phyloP scores from a whole-genome alignment of 139 green algal species.

The Penium margaritaceum region DNA sequence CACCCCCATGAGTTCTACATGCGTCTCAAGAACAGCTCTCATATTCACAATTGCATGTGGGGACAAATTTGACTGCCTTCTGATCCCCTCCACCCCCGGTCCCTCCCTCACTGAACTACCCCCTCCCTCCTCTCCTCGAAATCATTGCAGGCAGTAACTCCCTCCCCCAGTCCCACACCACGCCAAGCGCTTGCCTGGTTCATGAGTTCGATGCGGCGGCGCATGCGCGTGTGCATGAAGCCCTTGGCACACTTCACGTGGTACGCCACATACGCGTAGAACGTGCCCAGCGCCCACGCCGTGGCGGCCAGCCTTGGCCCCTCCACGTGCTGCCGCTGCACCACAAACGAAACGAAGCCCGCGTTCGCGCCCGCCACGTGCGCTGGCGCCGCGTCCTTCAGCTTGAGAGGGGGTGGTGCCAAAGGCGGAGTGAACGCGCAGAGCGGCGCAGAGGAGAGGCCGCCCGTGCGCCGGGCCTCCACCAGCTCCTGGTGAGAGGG shows the following conservation, averaged over 20 bases:
- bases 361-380: conserved; percentile 26
- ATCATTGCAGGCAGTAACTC: no score
- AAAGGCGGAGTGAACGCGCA: conserved; percentile 30
- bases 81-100: no score
- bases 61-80: no score
- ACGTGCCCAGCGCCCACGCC: conserved; percentile 21
- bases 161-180: neutral
- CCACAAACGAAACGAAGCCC: conserved; percentile 40
- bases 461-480: conserved; percentile 16
- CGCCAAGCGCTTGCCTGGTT: conserved; percentile 21
- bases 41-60: no score
- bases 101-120: no score
- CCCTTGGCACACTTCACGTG: conserved; percentile 42
- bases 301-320: conserved; percentile 7
- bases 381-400: conserved; percentile 17
- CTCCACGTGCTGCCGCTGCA: conserved; percentile 22
- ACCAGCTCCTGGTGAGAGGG: conserved; percentile 35
- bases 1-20: no score
- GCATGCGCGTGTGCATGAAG: conserved; percentile 44
- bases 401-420: conserved; percentile 37
- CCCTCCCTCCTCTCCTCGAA: no score
- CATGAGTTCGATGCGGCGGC: conserved; percentile 20
- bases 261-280: conserved; percentile 39
- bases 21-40: no score
- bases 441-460: conserved; percentile 2